Percentiles rank a stretch among this genome's conserved stretches.
Evolutionary conservation across 169 alveolate species (phyloP).

Genomic region (Eimeria praecox): DNA sequence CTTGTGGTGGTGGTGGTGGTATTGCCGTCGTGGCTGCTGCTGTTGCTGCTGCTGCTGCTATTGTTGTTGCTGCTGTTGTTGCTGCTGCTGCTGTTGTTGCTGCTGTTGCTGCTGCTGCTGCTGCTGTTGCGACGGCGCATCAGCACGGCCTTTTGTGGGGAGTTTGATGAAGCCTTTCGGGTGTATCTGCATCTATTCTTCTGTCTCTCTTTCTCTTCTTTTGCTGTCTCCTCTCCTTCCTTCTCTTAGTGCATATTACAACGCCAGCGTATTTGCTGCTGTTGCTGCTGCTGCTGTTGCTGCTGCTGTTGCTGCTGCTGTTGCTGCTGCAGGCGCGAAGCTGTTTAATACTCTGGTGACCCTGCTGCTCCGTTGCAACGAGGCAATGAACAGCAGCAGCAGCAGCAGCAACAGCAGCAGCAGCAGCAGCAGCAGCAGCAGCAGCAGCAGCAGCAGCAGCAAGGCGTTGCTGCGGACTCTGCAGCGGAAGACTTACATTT

Average conservation of each 20-base stretch:
- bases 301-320: not conserved
- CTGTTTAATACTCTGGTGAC: not conserved
- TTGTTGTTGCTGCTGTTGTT: not conserved
- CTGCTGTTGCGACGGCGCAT: too few species aligned
- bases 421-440: slow-evolving; percentile 26
- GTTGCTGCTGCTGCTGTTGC: too few species aligned
- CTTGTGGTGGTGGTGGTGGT: not conserved
- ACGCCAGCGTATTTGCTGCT: too few species aligned
- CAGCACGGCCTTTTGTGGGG: too few species aligned
- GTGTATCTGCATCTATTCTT: not conserved
- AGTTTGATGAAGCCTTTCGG: not conserved
- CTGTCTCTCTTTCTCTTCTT: too few species aligned
- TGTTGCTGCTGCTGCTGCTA: not conserved
- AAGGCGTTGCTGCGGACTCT: slow-evolving; percentile 11
- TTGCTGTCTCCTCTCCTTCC: not conserved
- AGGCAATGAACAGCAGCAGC: not conserved
- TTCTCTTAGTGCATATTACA: too few species aligned
- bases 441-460: slow-evolving; percentile 44
- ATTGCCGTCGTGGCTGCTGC: not conserved
- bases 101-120: not conserved
- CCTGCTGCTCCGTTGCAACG: slow-evolving; percentile 9
- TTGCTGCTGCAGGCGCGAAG: not conserved
- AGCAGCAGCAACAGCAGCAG: slow-evolving; percentile 37
- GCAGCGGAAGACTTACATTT: slow-evolving; percentile 16
- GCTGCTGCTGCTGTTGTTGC: not conserved